phyloP scores from a whole-genome alignment of 495 filamentous ascomycete species.

The Aspergillus hancockii region DNA sequence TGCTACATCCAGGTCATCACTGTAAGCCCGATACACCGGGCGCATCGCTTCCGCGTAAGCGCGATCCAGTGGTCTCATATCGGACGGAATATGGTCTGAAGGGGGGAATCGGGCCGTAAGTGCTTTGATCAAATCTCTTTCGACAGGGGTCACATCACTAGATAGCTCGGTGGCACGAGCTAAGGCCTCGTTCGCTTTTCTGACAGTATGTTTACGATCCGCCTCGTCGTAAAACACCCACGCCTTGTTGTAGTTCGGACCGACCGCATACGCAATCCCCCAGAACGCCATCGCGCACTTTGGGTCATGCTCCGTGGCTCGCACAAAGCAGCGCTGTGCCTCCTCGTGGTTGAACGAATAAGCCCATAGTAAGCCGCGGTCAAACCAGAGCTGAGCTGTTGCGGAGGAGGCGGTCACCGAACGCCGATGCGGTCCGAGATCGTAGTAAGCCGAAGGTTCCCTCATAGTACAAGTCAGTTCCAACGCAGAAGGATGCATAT shows the following conservation, averaged over 20 bases:
- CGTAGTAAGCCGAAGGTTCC: constrained; percentile 1
- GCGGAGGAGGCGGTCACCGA: constrained; percentile 1
- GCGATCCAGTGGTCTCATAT: constrained; percentile 49
- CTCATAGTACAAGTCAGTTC: not conserved
- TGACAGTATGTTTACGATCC: constrained; percentile 45
- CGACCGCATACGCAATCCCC: constrained; percentile 63
- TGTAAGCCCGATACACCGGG: constrained; percentile 46
- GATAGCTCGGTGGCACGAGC: constrained; percentile 37
- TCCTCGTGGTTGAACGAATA: constrained; percentile 43
- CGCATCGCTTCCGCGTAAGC: constrained; percentile 61
- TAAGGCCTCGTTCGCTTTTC: constrained; percentile 38
- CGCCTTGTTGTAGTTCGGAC: constrained; percentile 72
- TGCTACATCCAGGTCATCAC: constrained; percentile 56
- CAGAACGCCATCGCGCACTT: constrained; percentile 63
- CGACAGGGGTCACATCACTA: constrained; percentile 31
- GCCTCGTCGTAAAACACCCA: constrained; percentile 59
- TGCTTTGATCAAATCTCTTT: constrained; percentile 55
- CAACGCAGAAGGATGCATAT: not conserved
- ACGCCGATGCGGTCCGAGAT: constrained; percentile 9
- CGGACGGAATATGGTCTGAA: constrained; percentile 18
- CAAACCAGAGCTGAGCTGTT: constrained; percentile 38
- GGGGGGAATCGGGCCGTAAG: constrained; percentile 53
- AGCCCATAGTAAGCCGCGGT: constrained; percentile 37
- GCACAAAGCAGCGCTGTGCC: constrained; percentile 19
- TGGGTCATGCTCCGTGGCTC: constrained; percentile 36